Conservation (phyloP, 805 yeast genomes). For the Lachancea fermentati region DNA sequence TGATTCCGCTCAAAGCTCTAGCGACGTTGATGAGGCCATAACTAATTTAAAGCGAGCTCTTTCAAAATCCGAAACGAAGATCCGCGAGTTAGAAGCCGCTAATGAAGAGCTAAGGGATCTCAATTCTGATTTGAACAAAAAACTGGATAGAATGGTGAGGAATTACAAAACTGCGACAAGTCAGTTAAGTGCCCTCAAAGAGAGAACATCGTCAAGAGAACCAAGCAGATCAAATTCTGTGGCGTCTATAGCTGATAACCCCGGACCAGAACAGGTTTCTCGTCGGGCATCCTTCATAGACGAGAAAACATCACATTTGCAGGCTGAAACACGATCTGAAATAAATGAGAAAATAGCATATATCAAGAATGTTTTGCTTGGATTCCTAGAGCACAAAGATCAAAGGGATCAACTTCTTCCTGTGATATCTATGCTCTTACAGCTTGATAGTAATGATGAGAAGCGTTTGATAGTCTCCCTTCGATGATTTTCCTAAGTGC, state of each 20-base stretch:
- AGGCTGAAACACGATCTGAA: slow-evolving; percentile 18
- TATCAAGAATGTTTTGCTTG: slow-evolving; percentile 82
- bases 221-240: slow-evolving; percentile 36
- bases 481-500: slow-evolving; percentile 15
- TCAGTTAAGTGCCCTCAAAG: slow-evolving; percentile 47
- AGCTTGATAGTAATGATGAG: slow-evolving; percentile 67
- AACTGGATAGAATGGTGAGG: slow-evolving; percentile 62
- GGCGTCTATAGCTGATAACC: slow-evolving; percentile 21
- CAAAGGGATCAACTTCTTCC: slow-evolving; percentile 82
- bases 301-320: background rate
- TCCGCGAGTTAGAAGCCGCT: slow-evolving; percentile 50
- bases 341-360: slow-evolving; percentile 57
- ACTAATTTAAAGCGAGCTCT: slow-evolving; percentile 49
- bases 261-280: slow-evolving; percentile 2
- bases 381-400: slow-evolving; percentile 88
- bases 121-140: slow-evolving; percentile 63
- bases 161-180: slow-evolving; percentile 60
- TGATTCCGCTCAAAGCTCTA: slow-evolving; percentile 26
- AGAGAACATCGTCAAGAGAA: slow-evolving; percentile 24
- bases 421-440: slow-evolving; percentile 70
- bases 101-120: slow-evolving; percentile 50
- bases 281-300: slow-evolving; percentile 17
- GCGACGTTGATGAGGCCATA: slow-evolving; percentile 28
- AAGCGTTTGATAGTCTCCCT: slow-evolving; percentile 56
- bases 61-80: slow-evolving; percentile 43